Evolutionary conservation across 108 stramenopile genomes (phyloP).

Genomic region (Thalassiosira profunda): DNA sequence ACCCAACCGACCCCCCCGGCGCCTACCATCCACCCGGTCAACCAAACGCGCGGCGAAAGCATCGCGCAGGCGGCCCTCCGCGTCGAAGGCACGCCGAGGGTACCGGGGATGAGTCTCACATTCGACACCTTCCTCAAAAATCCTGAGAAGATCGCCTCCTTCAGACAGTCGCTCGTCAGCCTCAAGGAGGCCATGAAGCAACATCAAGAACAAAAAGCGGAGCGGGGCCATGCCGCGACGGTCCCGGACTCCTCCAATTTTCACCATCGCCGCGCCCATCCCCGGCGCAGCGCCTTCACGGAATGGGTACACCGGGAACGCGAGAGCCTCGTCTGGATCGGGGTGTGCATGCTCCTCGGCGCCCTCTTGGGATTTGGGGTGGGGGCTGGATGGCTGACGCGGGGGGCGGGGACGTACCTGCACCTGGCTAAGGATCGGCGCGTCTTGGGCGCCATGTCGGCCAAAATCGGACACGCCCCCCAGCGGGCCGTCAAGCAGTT

Average conservation of each 20-base stretch:
- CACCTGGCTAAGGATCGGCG: neutral
- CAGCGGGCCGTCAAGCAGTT: constrained; percentile 6
- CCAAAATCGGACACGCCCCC: neutral
- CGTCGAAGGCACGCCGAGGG: too few relatives aligned
- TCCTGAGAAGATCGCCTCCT: constrained; percentile 10
- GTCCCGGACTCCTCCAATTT: too few relatives aligned
- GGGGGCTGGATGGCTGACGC: constrained; percentile 64
- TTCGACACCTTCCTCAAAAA: too few relatives aligned
- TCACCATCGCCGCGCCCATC: neutral
- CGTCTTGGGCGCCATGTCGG: neutral
- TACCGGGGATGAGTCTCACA: too few relatives aligned
- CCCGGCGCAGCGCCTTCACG: neutral
- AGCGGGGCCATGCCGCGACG: neutral
- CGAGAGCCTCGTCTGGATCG: constrained; percentile 60
- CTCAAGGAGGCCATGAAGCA: neutral
- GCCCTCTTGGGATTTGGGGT: constrained; percentile 64
- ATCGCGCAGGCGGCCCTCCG: too few relatives aligned
- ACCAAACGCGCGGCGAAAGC: too few relatives aligned
- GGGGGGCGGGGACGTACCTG: constrained; percentile 35
- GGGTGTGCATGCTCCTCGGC: constrained; percentile 55
- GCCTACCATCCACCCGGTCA: too few relatives aligned
- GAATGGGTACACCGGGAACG: constrained; percentile 60
- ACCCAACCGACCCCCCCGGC: too few relatives aligned
- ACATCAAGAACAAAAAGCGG: constrained; percentile 14
- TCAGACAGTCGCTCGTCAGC: constrained; percentile 7